Conservation (phyloP, 2,329 filamentous ascomycete genomes). For the Saccharata proteae region DNA sequence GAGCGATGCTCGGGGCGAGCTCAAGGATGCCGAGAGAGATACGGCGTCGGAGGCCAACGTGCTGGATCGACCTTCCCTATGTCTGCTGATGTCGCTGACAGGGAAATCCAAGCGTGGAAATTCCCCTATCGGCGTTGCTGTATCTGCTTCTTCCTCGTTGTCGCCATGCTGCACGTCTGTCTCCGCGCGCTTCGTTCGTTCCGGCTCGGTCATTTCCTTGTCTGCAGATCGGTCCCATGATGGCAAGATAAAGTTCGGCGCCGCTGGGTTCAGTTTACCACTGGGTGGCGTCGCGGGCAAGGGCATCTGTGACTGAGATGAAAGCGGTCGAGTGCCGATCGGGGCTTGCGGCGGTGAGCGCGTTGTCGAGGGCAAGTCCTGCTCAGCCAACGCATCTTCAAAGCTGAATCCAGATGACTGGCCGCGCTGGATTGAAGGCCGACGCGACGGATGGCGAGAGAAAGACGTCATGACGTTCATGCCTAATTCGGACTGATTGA, state of each 20-base stretch:
- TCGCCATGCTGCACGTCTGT: too few relatives aligned
- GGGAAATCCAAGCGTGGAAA: constrained; percentile 13
- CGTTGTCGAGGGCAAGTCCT: constrained; percentile 36
- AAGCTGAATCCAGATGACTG: constrained; percentile 53
- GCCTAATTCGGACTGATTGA: constrained; percentile 32
- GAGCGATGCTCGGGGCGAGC: constrained; percentile 25
- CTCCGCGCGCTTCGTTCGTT: too few relatives aligned
- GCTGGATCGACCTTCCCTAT: constrained; percentile 6
- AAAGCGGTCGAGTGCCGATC: constrained; percentile 68
- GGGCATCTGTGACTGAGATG: constrained; percentile 37
- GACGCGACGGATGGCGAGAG: constrained; percentile 65
- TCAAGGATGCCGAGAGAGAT: constrained; percentile 7
- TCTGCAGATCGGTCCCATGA: constrained; percentile 4
- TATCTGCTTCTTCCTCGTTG: too few relatives aligned
- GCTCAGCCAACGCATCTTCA: constrained; percentile 40
- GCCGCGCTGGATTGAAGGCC: constrained; percentile 68
- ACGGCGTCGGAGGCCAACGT: constrained; percentile 7
- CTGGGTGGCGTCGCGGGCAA: constrained; percentile 38
- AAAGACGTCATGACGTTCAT: constrained; percentile 39
- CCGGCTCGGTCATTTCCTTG: constrained; percentile 5
- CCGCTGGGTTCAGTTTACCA: constrained; percentile 64
- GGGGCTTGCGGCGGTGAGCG: constrained; percentile 46
- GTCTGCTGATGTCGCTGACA: constrained; percentile 4
- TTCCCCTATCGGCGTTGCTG: too few relatives aligned
- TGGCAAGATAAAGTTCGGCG: constrained; percentile 72